Evolutionary conservation across 2,329 filamentous ascomycete species (phyloP), one percentile per base, ranked within the genome.

Genomic region (Meredithiella fracta): DNA sequence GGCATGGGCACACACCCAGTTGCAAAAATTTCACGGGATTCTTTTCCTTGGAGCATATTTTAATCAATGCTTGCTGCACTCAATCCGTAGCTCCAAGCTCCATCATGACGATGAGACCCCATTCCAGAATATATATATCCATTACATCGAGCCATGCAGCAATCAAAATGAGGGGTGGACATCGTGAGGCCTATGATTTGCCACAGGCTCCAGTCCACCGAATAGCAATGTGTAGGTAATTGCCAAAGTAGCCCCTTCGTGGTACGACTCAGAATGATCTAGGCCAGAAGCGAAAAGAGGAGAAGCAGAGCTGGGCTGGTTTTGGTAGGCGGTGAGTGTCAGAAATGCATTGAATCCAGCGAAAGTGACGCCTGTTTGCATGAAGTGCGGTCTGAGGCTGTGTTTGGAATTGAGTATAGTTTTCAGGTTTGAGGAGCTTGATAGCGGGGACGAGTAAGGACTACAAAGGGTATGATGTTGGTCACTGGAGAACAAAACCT

Each of bases 241-340:
- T 34, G 29, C 29, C 5, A 34, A 34, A 5, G 22, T 49, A 49
- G 20, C 17, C 22, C 11, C 44, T 25, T 37, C 9, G 20, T 52
- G 31, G 20, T 52, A 52, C 50, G 50, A 52, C 50, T 38, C 29
- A 23, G 25, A n/a, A 44, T 38, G 52, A 51, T 53, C 49, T 50
- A 23, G 57, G 47, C 50, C 50, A 51, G 47, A 55, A 55, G 49
- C 57, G 49, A 58, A 53, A 53, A 47, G 53, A 55, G 49, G 53
- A 54, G 42, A 49, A 49, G 55, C 38, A 17, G 47, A 1, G 47
- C 29, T 51, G 17, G 14, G 34, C 47, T 56, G 9, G 31, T 49
- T 49, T 15, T 9, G 50, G 57, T 53, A 58, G 53, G 57, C 57
- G 57, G 57, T 58, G 29, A 44, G 38, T 3, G 25, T 54, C 17